Percentiles rank a stretch among this genome's conserved stretches.
Evolutionary conservation across 768 basidiomycete genomes (phyloP).

Genomic region (Pilatotrama ljubarskyi): DNA sequence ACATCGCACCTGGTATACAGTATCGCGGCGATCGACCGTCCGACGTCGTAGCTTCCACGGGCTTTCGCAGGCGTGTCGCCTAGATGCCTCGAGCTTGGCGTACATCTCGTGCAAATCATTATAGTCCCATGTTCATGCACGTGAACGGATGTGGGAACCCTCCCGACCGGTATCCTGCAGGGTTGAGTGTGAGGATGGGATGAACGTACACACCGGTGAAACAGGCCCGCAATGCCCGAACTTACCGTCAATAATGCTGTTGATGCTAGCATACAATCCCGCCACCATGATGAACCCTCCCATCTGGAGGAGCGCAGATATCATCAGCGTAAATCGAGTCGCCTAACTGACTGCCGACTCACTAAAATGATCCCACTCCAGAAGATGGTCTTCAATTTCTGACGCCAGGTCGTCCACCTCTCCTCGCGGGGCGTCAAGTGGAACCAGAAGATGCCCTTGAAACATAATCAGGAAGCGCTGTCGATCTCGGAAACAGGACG

Average conservation of each 20-base stretch:
- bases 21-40: neutral
- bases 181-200: too few relatives aligned
- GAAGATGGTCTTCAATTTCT: slow-evolving; percentile 28
- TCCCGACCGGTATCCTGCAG: slow-evolving; percentile 30
- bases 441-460: slow-evolving; percentile 32
- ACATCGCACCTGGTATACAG: neutral
- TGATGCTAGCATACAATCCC: slow-evolving; percentile 31
- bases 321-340: neutral
- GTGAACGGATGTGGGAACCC: slow-evolving; percentile 30
- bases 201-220: neutral
- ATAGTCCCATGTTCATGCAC: slow-evolving; percentile 23
- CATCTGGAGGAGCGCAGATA: slow-evolving; percentile 18
- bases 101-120: neutral
- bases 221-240: neutral
- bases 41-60: neutral
- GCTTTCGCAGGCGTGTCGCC: neutral
- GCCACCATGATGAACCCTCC: slow-evolving; percentile 34
- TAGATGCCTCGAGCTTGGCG: too few relatives aligned
- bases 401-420: slow-evolving; percentile 27
- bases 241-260: slow-evolving; percentile 30
- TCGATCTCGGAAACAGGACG: too few relatives aligned
- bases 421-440: slow-evolving; percentile 26
- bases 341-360: neutral
- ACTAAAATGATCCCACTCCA: slow-evolving; percentile 28
- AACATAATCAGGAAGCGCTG: neutral